Base-by-base conservation (phyloP, 2,329 filamentous ascomycete genomes). In the Neopestalotiopsis rosae region DNA sequence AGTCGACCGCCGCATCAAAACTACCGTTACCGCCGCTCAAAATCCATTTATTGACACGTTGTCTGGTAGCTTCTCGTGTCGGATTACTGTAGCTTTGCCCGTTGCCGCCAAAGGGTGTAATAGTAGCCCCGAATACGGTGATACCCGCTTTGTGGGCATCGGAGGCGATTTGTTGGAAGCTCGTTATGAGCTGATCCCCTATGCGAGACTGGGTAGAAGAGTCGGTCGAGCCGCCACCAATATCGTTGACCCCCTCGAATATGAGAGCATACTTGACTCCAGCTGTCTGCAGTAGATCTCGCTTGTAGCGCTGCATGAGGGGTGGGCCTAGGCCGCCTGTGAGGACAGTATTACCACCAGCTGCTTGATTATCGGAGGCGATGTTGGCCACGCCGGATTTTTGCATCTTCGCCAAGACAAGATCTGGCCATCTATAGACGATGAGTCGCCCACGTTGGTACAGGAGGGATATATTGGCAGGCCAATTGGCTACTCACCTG, bases 191-290 rank as follows among this genome's bases (percentile, higher is more conserved):
- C 2, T 79, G 74, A 66, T 85, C 83, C 14, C 84, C 87, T 10
- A 90, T 79, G 3, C 77, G 74, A 3, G 78, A 77, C 73, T 91
- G 89, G 0, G 84, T 82, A 1, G 75, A 77, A 1, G 79, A 61
- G 28, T 86, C 85, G 0, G 84, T 73, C 1, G 79, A 79, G 0
- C 83, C 85, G 1, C 78, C 80, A 3, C 90, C 90, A 68, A 93
- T 91, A 74, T 92, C 90, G 74, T 92, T 92, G 34, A 92, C 89
- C 24, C 90, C 90, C 76, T 91, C 88, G 75, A 91, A 92, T 49
- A 92, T 83, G 80, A 92, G 85, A 28, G 87, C 87, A 74, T 90
- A 91, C 72, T 83, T 82, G 2, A 89, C 85, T 4, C 87, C 87
- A 0, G 86, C 82, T 40, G 89, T 86, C 0, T 85, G 77, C 1